Evolutionary conservation across 768 basidiomycete species (phyloP).

Genomic region (Nidularia sp.): DNA sequence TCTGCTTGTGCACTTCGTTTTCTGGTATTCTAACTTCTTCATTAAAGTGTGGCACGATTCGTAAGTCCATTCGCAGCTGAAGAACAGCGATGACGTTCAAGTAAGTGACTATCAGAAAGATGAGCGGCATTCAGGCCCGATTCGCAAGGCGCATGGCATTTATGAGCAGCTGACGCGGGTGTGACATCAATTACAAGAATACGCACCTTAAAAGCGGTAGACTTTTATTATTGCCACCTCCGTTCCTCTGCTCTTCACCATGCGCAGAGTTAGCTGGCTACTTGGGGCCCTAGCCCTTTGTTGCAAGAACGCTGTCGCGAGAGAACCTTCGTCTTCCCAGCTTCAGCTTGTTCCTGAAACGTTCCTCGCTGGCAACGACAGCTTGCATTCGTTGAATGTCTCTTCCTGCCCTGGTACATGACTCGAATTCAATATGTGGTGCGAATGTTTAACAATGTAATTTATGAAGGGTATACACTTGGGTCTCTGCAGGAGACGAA

Average conservation of each 20-base stretch:
- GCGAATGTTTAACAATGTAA: neutral
- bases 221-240: neutral
- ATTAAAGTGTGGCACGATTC: too few species aligned
- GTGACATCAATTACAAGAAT: neutral
- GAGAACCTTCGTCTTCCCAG: neutral
- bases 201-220: neutral
- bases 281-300: constrained; percentile 3
- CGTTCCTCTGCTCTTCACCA: neutral
- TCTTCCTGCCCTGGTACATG: neutral
- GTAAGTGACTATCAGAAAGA: neutral
- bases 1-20: too few species aligned
- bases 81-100: too few species aligned
- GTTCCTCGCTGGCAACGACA: neutral
- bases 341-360: neutral
- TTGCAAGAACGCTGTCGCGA: constrained; percentile 3
- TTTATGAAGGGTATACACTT: constrained; percentile 49
- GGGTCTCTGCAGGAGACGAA: constrained; percentile 34
- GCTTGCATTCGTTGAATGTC: neutral
- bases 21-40: too few species aligned
- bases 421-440: neutral
- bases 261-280: neutral
- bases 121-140: neutral
- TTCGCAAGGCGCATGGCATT: neutral
- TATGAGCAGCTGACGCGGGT: neutral
- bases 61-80: too few species aligned